Conservation (phyloP, 1,284 basidiomycete species). For the Porphyrellus sp. region DNA sequence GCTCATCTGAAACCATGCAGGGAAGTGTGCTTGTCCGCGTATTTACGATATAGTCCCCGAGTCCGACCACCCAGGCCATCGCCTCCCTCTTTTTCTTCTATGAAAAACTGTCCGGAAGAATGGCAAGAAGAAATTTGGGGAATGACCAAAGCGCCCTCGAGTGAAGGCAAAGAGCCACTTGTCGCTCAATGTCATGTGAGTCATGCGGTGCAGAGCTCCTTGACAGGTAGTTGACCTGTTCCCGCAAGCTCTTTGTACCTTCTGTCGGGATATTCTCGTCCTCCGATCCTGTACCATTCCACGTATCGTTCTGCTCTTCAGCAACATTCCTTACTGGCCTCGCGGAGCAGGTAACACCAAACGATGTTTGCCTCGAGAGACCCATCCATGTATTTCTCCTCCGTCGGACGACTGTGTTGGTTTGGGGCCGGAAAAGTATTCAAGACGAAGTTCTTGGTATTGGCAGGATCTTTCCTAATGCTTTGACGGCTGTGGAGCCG, state of each 20-base stretch:
- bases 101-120: slow-evolving; percentile 57
- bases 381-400: slow-evolving; percentile 32
- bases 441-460: slow-evolving; percentile 32
- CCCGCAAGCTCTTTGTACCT: slow-evolving; percentile 39
- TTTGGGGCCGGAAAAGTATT: slow-evolving; percentile 4
- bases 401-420: slow-evolving; percentile 29
- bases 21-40: slow-evolving; percentile 28
- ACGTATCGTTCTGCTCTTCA: slow-evolving; percentile 54
- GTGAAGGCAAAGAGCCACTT: slow-evolving; percentile 27
- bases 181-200: slow-evolving; percentile 49
- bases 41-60: slow-evolving; percentile 48
- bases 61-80: slow-evolving; percentile 49
- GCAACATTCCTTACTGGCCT: slow-evolving; percentile 43
- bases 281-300: slow-evolving; percentile 56
- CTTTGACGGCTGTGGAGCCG: slow-evolving; percentile 16
- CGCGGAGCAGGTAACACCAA: slow-evolving; percentile 29
- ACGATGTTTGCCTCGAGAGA: slow-evolving; percentile 21
- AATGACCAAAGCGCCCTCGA: slow-evolving; percentile 34
- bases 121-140: slow-evolving; percentile 52
- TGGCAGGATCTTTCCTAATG: slow-evolving; percentile 21
- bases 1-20: slow-evolving; percentile 37
- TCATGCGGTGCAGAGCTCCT: background rate
- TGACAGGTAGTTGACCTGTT: slow-evolving; percentile 2
- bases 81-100: slow-evolving; percentile 45
- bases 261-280: slow-evolving; percentile 51